Evolutionary conservation across 2,329 filamentous ascomycete genomes (phyloP), one percentile per base, ranked within the genome.

Genomic region (Alternaria panax): DNA sequence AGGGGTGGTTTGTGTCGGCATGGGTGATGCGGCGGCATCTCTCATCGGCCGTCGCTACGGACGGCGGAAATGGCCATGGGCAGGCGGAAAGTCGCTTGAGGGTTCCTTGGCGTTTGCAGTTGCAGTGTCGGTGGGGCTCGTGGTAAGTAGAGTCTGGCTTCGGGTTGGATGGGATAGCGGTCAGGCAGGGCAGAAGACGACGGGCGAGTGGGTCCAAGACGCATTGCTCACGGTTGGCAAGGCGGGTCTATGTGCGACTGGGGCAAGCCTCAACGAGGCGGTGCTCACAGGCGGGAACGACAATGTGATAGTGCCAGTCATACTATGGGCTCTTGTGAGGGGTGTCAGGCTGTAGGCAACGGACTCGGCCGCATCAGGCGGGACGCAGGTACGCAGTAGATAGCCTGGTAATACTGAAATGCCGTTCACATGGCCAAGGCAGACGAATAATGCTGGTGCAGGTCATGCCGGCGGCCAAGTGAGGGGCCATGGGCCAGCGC

Each of bases 251-350:
- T 96, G 93, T 65, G 93, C 91, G 5, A 63, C 51, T 8, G 87
- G 93, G 58, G 92, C 93, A 27, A 97, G 93, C 78, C 84, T 97
- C 68, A 96, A 95, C 52, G 95, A 99, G 81, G 93, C 95, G 25
- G 94, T 97, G 46, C 81, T 99, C 64, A 98, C 95, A 14, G 95
- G 95, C 2, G 95, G 94, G 28, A 99, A 99, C 78, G 95, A 99
- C 83, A 99, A 99, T 82, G 95, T 99, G 18, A 90, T 98, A 64
- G 94, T 98, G 64, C 95, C 95, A 4, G 88, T 99, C 57, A 88
- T 96, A 51, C 80, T 99, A 61, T 99, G 95, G 95, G 86, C 93
- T 60, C 88, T 96, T 71, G 93, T 97, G 38, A 91, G 94, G 79
- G 92, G 92, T 20, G 78, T 94, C 60, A 85, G 85, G 55, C 57